A percentile compares a stretch with the other conserved stretches of the same genome.
These are phyloP conservation scores for Globisporangium apiculatum DNA, from an alignment of 352 stramenopile species.

Conservation along the genomic window DNA sequence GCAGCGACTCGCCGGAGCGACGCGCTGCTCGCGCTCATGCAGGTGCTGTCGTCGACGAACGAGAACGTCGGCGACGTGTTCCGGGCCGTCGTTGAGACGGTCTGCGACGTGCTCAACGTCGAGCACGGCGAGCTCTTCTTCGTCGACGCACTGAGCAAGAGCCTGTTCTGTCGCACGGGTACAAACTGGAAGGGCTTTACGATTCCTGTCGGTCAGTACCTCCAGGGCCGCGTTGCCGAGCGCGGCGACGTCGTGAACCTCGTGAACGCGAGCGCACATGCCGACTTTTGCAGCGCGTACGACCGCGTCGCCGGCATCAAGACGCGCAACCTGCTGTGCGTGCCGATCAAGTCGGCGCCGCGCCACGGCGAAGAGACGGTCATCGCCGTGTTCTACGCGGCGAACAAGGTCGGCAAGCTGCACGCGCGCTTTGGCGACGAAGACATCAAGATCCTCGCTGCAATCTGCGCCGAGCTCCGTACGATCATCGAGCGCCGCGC, in stretches of 20 bases:
- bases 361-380: constrained; percentile 59
- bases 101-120: constrained; percentile 40
- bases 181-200: constrained; percentile 66
- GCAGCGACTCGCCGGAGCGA: constrained; percentile 55
- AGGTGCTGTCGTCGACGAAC: constrained; percentile 42
- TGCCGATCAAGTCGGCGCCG: constrained; percentile 59
- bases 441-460: constrained; percentile 59
- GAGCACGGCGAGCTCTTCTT: constrained; percentile 74
- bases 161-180: constrained; percentile 55
- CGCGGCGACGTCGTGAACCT: constrained; percentile 52
- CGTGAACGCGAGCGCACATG: constrained; percentile 39
- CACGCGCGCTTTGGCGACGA: constrained; percentile 43
- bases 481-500: constrained; percentile 57
- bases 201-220: constrained; percentile 54
- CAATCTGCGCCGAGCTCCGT: constrained; percentile 56
- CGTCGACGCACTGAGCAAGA: constrained; percentile 65
- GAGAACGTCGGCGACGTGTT: constrained; percentile 44
- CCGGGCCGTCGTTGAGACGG: constrained; percentile 28
- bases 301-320: constrained; percentile 50
- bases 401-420: constrained; percentile 54
- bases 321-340: constrained; percentile 61
- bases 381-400: constrained; percentile 74
- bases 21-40: constrained; percentile 52
- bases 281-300: constrained; percentile 64
- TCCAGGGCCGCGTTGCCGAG: constrained; percentile 65